Evolutionary conservation across 768 basidiomycete species (phyloP).

Genomic region (Cyathus striatus): DNA sequence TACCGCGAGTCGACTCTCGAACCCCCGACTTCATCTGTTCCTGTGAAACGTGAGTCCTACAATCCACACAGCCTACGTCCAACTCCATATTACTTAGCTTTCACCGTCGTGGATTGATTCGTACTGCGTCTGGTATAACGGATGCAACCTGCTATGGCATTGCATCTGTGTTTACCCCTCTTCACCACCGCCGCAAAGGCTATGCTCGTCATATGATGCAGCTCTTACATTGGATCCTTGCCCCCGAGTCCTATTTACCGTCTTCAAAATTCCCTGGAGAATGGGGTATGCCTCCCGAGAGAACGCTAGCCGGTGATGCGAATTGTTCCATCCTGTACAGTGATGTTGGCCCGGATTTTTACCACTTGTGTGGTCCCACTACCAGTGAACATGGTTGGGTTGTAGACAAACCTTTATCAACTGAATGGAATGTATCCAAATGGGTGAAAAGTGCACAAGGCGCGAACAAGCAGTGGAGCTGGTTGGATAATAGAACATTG

Average conservation of each 20-base stretch:
- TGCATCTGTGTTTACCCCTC: slow-evolving; percentile 54
- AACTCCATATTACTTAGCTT: too few relatives aligned
- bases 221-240: slow-evolving; percentile 43
- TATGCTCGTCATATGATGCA: slow-evolving; percentile 64
- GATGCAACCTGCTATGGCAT: slow-evolving; percentile 44
- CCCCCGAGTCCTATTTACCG: slow-evolving; percentile 10
- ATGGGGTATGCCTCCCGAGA: slow-evolving; percentile 19
- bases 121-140: slow-evolving; percentile 7
- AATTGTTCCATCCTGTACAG: slow-evolving; percentile 21
- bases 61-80: not conserved
- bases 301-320: slow-evolving; percentile 10
- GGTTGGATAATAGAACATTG: slow-evolving; percentile 25
- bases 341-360: slow-evolving; percentile 19
- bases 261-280: slow-evolving; percentile 14
- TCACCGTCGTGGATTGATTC: slow-evolving; percentile 1
- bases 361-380: slow-evolving; percentile 12
- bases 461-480: slow-evolving; percentile 8
- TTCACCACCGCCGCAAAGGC: slow-evolving; percentile 43
- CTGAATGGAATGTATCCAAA: slow-evolving; percentile 27
- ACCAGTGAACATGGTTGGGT: slow-evolving; percentile 36
- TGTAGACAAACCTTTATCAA: slow-evolving; percentile 23
- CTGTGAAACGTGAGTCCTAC: slow-evolving; percentile 53
- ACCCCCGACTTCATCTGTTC: slow-evolving; percentile 54
- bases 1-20: slow-evolving; percentile 41
- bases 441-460: not conserved